Evolutionary conservation across 176 grass and related monocot genomes (phyloP), one percentile per base, ranked within the genome.

Genomic region (Oryza punctata): DNA sequence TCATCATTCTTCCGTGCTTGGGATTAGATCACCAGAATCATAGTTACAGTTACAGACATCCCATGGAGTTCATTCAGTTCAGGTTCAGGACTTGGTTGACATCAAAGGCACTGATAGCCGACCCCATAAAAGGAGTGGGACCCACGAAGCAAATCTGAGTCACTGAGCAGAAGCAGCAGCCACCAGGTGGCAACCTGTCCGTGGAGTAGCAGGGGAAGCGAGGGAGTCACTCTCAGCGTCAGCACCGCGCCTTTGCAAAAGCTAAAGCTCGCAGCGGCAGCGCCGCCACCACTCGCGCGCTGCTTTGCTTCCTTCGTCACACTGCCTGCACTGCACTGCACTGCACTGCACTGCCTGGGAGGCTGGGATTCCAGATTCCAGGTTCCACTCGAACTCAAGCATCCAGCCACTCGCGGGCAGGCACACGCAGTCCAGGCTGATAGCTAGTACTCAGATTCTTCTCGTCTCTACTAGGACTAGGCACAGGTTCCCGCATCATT

Each of bases 211-310:
- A 2, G 18, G 15, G 4, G 0, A 16, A 19, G 27, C 16, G 15
- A 67, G 6, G n/a, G 14, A 19, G 27, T 16, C 9, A 10, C 16
- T 38, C 35, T 26, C 29, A 50, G 47, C 47, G 47, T 50, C 47
- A 50, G 15, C 71, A 15, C 41, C 24, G 47, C n/a, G 67, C 82
- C 77, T 76, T 81, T 59, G 82, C 82, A 52, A 85, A 52, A 80
- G 37, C 46, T 26, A 66, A 72, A 81, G 15, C n/a, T 41, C 4
- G 25, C 23, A 45, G 40, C 19, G 57, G 25, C 23, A 45, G 40
- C 19, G 57, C 57, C 21, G n/a, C 57, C 57, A 61, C 38, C 63
- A 76, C 44, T 18, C 45, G 43, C 21, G 32, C 38, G 18, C 45
- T 21, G 46, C 45, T 41, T 54, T 67, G 8, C 77, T 49, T 30